Evolutionary conservation across 2,329 filamentous ascomycete genomes (phyloP), one percentile per base, ranked within the genome.

Genomic region (Myriosclerotinia duriaeana): DNA sequence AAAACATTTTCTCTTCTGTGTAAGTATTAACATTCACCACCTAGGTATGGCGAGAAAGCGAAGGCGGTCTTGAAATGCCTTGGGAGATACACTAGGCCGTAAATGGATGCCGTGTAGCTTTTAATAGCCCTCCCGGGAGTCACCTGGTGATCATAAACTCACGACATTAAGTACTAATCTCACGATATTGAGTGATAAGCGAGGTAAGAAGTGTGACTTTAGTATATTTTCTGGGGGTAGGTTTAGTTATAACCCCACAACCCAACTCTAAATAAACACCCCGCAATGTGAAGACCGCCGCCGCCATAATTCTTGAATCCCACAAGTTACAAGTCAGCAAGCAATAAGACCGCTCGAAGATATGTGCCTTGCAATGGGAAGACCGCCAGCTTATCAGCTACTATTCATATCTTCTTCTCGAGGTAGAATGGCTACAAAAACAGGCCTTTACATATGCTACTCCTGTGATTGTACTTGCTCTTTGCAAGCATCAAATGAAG

Each of bases 21-120:
- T 26, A 26, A 3, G 26, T 26, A 26, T 26, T 26, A 26, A 2
- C 26, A 26, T 26, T 26, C 26, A 26, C 26, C 26, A 26, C 26
- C 26, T 26, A n/a, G n/a, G n/a, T n/a, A 26, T 20, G 38, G 26
- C 44, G 34, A 59, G 48, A 60, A 53, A 22, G 54, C 44, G 55
- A 38, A 48, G 56, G 63, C 63, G 63, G 63, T 65, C 63, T 42
- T 60, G 17, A 26, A 26, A 36, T 40, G 3, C 63, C 22, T n/a
- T 17, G 7, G 44, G 44, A 3, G 44, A n/a, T 53, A 17, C 4
- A n/a, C 30, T 53, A 42, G 5, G 34, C 46, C 20, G 26, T 42
- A 44, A 65, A 17, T 50, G 63, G 63, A 42, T 22, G 22, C 55
- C 22, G 36, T 5, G 26, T 36, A 60, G 22, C 15, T 63, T n/a